Evolutionary conservation across 2,329 filamentous ascomycete genomes (phyloP).

Genomic region (Sporothrix inflata): DNA sequence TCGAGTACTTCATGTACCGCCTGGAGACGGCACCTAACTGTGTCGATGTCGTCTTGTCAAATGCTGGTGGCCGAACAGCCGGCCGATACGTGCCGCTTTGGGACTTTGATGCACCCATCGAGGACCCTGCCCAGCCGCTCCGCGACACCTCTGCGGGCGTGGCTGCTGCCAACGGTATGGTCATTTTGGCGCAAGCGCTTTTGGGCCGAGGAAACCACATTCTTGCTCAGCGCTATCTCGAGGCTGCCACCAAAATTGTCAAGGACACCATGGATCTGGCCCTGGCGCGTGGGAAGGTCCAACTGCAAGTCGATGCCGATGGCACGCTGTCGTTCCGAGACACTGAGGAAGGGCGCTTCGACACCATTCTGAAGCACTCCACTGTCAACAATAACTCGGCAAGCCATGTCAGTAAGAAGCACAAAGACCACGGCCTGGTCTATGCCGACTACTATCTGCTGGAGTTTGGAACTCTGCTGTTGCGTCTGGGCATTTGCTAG

Average conservation of each 20-base stretch:
- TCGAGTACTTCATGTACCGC: conserved; percentile 1
- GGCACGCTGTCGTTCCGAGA: background rate
- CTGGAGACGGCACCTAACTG: background rate
- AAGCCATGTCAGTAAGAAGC: background rate
- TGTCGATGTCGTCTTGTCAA: background rate
- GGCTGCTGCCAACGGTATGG: background rate
- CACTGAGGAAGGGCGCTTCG: background rate
- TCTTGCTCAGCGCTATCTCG: background rate
- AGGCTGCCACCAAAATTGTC: background rate
- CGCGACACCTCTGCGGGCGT: background rate
- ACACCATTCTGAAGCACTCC: conserved; percentile 4
- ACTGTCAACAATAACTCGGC: conserved; percentile 4
- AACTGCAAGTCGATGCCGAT: background rate
- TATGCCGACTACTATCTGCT: conserved; percentile 23
- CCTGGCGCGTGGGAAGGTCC: background rate
- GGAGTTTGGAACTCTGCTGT: conserved; percentile 12
- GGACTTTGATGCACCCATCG: conserved; percentile 4
- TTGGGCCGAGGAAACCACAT: background rate
- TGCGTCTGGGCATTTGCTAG: conserved; percentile 13
- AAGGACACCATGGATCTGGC: background rate
- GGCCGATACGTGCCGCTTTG: background rate
- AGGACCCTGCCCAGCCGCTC: background rate
- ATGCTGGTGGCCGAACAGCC: background rate
- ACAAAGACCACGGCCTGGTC: conserved; percentile 1
- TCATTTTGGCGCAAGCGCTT: background rate